Evolutionary conservation across 2,329 filamentous ascomycete genomes (phyloP).

Genomic region (Cercospora sp.): DNA sequence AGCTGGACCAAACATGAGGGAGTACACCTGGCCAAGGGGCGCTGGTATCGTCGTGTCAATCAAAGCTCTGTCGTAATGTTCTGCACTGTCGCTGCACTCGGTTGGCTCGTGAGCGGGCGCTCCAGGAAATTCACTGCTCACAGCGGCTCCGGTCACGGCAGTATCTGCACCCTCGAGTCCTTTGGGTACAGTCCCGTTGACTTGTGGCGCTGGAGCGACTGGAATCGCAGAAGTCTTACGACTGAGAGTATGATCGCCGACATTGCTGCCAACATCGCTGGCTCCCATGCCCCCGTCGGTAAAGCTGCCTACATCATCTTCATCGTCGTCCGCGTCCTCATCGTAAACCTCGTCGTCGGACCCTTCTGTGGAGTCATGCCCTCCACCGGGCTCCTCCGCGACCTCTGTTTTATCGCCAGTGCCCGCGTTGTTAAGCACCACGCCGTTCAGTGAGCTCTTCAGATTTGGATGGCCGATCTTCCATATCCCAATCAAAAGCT

Average conservation of each 20-base stretch:
- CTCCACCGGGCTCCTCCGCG: constrained; percentile 59
- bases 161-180: constrained; percentile 39
- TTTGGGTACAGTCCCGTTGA: constrained; percentile 39
- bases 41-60: constrained; percentile 85
- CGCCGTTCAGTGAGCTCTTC: constrained; percentile 87
- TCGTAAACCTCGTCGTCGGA: constrained; percentile 78
- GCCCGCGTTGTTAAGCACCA: constrained; percentile 72
- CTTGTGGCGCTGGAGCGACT: constrained; percentile 40
- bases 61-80: constrained; percentile 80
- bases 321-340: constrained; percentile 68
- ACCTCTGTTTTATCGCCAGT: constrained; percentile 90
- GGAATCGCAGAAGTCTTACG: constrained; percentile 69
- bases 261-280: constrained; percentile 57
- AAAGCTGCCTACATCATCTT: constrained; percentile 59
- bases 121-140: constrained; percentile 72
- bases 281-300: constrained; percentile 53
- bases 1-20: constrained; percentile 77
- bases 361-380: constrained; percentile 56
- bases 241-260: constrained; percentile 50
- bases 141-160: constrained; percentile 44
- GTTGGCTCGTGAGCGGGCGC: constrained; percentile 79
- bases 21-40: constrained; percentile 88
- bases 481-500: constrained; percentile 97
- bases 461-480: constrained; percentile 92
- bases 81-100: constrained; percentile 74